Conservation (phyloP, 192 early-diverging fungal species). For the Cladochytrium replicatum region DNA sequence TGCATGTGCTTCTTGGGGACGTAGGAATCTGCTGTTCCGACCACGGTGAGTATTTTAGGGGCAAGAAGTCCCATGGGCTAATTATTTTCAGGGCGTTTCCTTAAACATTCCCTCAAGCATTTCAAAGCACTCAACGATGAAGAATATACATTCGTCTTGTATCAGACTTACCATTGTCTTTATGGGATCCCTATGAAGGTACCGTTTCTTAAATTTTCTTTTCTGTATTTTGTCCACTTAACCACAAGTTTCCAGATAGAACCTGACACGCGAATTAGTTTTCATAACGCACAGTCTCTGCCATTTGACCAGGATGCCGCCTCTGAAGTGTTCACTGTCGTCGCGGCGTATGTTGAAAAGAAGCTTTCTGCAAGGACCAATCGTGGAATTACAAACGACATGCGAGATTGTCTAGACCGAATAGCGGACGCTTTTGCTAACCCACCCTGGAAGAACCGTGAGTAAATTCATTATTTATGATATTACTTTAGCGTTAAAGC, state of each 20-base stretch:
- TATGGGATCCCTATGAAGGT: slow-evolving; percentile 50
- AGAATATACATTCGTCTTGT: slow-evolving; percentile 37
- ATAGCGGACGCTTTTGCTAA: slow-evolving; percentile 35
- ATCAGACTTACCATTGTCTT: slow-evolving; percentile 59
- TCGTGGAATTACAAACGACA: slow-evolving; percentile 37
- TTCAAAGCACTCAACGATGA: slow-evolving; percentile 22
- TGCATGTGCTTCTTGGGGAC: slow-evolving; percentile 53
- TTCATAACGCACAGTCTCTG: slow-evolving; percentile 37
- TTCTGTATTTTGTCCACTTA: background rate
- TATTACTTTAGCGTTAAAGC: too few species aligned
- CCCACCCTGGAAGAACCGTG: slow-evolving; percentile 41
- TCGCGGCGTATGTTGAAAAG: slow-evolving; percentile 31
- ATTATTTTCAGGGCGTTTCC: slow-evolving; percentile 34
- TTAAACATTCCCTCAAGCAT: slow-evolving; percentile 27
- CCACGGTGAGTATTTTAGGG: slow-evolving; percentile 21
- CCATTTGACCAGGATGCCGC: slow-evolving; percentile 46
- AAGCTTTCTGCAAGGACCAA: slow-evolving; percentile 19
- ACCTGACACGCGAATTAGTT: slow-evolving; percentile 6
- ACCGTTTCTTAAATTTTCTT: slow-evolving; percentile 8
- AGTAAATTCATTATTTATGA: too few species aligned
- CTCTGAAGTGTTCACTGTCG: slow-evolving; percentile 36
- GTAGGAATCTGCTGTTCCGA: slow-evolving; percentile 48
- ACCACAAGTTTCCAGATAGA: background rate
- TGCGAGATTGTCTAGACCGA: slow-evolving; percentile 52
- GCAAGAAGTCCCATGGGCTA: background rate